Evolutionary conservation across 148 eudicot genomes (phyloP), one percentile per base, ranked within the genome.

Genomic region (Polygonum aviculare): DNA sequence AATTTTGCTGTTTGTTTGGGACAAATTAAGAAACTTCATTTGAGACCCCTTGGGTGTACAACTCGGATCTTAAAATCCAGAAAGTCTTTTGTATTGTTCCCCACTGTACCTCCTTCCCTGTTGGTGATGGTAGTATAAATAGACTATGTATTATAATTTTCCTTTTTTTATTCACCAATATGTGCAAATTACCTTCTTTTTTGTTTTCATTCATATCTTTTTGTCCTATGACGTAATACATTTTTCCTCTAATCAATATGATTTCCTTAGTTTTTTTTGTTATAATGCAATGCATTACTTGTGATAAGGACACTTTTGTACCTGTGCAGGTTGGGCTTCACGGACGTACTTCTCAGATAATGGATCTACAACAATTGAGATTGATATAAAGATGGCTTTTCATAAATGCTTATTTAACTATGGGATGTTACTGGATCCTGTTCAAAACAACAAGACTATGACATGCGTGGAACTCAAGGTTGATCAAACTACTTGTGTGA

Each of bases 351-450:
- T 90, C 84, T 92, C 98, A 21, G 98, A 94, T 81, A 94, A 94
- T 85, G 98, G 98, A 78, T 94, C 97, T 35, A 94, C 98, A 59
- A 97, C 98, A 75, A 82, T 89, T 81, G 98, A 94, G 87, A 86
- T 94, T 83, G 97, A 97, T 72, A 86, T 94, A 74, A 94, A 94
- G 86, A 94, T 94, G 97, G 97, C 98, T 75, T 90, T 94, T 82
- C 89, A 97, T 44, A 94, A 94, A 85, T 92, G 92, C 86, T 81
- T 88, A 81, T 77, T 77, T 77, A 90, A 94, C 63, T 86, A 87
- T 81, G 85, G 85, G 69, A 51, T 74, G 50, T 74, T 82, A 70
- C 22, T 72, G 74, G 82, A 87, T 80, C 77, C 67, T 73, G 72
- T 47, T 36, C 78, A 75, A 69, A 60, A 72, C 44, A 70, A 80